Evolutionary conservation across 352 stramenopile species (phyloP).

Genomic region (Globisporangium radiosum): DNA sequence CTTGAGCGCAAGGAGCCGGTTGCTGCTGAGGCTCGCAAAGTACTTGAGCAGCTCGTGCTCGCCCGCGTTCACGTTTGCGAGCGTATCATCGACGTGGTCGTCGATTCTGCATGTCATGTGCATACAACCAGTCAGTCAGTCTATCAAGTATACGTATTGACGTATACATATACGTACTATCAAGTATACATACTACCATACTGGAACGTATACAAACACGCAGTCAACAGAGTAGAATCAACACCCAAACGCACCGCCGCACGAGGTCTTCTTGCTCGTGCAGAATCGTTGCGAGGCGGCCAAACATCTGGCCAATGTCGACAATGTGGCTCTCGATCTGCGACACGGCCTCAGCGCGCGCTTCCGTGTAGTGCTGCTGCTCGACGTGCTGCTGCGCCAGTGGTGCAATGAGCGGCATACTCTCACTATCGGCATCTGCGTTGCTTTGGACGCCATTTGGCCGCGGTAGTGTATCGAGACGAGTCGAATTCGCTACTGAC

Average conservation of each 20-base stretch:
- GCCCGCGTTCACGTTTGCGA: constrained; percentile 66
- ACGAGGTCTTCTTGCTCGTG: constrained; percentile 80
- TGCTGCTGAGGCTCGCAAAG: constrained; percentile 81
- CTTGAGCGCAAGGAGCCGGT: constrained; percentile 82
- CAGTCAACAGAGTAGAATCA: not conserved
- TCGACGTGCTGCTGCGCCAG: constrained; percentile 72
- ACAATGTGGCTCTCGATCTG: constrained; percentile 86
- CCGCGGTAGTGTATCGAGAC: constrained; percentile 37
- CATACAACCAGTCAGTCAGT: too few species aligned
- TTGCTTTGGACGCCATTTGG: constrained; percentile 40
- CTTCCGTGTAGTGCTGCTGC: constrained; percentile 74
- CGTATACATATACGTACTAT: too few species aligned
- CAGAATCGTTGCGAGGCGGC: constrained; percentile 70
- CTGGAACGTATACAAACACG: too few species aligned
- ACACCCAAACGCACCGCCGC: constrained; percentile 35
- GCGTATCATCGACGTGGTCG: constrained; percentile 77
- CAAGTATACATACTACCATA: too few species aligned
- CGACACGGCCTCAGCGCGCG: constrained; percentile 66
- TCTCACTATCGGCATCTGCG: constrained; percentile 28
- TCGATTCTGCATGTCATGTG: constrained; percentile 47
- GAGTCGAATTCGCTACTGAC: too few species aligned
- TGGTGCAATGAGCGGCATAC: constrained; percentile 65
- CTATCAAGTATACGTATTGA: too few species aligned
- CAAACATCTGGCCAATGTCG: constrained; percentile 80
- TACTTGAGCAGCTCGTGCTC: constrained; percentile 84